A percentile compares a stretch with the other conserved stretches of the same genome.
These are phyloP conservation scores for Candida golubevii DNA, from an alignment of 805 yeast genomes.

Conservation along the genomic window DNA sequence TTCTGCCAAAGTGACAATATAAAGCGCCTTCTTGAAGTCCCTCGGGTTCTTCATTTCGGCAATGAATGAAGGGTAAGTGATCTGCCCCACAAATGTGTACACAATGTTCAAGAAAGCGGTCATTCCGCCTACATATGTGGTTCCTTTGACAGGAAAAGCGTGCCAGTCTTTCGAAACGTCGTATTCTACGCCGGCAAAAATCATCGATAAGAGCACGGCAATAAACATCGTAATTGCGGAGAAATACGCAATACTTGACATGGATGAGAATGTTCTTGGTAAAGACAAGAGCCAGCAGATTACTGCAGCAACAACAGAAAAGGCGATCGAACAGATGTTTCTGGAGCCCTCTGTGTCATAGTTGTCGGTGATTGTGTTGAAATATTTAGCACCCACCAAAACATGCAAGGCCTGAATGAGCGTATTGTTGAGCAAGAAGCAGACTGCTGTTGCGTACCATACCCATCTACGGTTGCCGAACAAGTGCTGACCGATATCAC, in stretches of 20 bases:
- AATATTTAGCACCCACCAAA: slow-evolving; percentile 54
- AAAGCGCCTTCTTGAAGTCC: slow-evolving; percentile 55
- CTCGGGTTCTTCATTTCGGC: slow-evolving; percentile 54
- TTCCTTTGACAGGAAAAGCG: slow-evolving; percentile 41
- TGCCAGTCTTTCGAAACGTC: slow-evolving; percentile 33
- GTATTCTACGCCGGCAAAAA: slow-evolving; percentile 48
- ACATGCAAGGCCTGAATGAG: slow-evolving; percentile 58
- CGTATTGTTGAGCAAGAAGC: slow-evolving; percentile 52
- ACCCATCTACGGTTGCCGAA: slow-evolving; percentile 49
- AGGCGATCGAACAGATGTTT: slow-evolving; percentile 47
- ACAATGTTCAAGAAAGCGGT: slow-evolving; percentile 55
- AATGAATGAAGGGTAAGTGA: slow-evolving; percentile 59
- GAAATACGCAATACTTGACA: slow-evolving; percentile 49
- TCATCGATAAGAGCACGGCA: slow-evolving; percentile 49
- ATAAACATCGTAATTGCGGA: slow-evolving; percentile 55
- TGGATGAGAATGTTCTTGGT: slow-evolving; percentile 52
- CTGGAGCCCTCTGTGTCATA: slow-evolving; percentile 23
- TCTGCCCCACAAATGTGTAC: slow-evolving; percentile 62
- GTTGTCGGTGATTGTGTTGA: slow-evolving; percentile 48
- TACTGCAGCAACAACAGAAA: slow-evolving; percentile 45
- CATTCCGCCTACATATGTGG: slow-evolving; percentile 53
- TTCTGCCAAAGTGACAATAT: slow-evolving; percentile 48
- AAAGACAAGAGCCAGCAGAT: slow-evolving; percentile 49
- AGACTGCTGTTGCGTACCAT: slow-evolving; percentile 54
- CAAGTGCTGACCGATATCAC: slow-evolving; percentile 57